Evolutionary conservation across 148 eudicot genomes (phyloP).

Genomic region (Limonium bicolor): DNA sequence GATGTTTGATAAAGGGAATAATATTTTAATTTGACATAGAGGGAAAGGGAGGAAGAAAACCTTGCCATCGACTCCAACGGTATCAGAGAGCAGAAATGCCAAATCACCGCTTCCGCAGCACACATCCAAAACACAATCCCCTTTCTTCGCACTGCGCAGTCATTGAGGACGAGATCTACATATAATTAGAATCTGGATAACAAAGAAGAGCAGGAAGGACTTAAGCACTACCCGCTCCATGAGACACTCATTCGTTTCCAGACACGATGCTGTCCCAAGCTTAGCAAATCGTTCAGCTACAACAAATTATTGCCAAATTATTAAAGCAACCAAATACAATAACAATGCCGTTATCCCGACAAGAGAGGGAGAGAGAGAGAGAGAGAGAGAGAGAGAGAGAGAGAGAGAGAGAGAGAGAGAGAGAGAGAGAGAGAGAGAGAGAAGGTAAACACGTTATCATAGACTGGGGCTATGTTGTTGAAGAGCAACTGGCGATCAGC

Average conservation of each 20-base stretch:
- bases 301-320: neutral
- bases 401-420: neutral
- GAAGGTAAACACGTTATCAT: slow-evolving; percentile 55
- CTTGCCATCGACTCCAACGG: slow-evolving; percentile 79
- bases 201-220: neutral
- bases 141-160: slow-evolving; percentile 49
- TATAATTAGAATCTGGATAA: neutral
- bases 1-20: too few relatives aligned
- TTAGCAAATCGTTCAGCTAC: slow-evolving; percentile 80
- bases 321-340: neutral
- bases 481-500: slow-evolving; percentile 55
- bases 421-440: neutral
- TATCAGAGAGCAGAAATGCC: slow-evolving; percentile 78
- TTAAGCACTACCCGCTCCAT: slow-evolving; percentile 58
- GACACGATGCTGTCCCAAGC: slow-evolving; percentile 82
- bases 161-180: neutral
- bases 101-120: slow-evolving; percentile 99
- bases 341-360: neutral
- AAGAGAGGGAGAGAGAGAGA: neutral
- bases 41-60: slow-evolving; percentile 16
- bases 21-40: too few relatives aligned
- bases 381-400: neutral
- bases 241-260: slow-evolving; percentile 96
- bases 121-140: slow-evolving; percentile 69
- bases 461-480: slow-evolving; percentile 83